These are phyloP conservation scores for Plasmodium vivax DNA, from an alignment of 169 alveolate genomes.

Conservation along the genomic window DNA sequence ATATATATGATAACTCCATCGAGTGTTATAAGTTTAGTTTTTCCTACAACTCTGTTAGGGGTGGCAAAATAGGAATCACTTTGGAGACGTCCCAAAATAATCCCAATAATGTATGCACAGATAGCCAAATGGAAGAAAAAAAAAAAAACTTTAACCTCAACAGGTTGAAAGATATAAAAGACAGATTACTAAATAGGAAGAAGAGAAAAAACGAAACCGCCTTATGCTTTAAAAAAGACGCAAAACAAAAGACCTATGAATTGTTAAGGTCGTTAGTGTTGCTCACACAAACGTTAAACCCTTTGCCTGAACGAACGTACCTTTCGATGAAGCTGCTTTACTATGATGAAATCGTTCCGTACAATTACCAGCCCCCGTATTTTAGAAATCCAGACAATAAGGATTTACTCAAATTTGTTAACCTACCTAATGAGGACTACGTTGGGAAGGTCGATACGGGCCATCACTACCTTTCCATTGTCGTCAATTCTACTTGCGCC, in stretches of 20 bases:
- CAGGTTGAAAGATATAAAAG: slow-evolving; percentile 26
- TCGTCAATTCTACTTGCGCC: slow-evolving; percentile 77
- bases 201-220: slow-evolving; percentile 67
- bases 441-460: slow-evolving; percentile 83
- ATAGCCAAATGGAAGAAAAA: slow-evolving; percentile 11
- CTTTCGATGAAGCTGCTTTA: slow-evolving; percentile 86
- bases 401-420: slow-evolving; percentile 76
- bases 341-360: slow-evolving; percentile 86
- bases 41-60: slow-evolving; percentile 61
- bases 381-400: slow-evolving; percentile 81
- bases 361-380: slow-evolving; percentile 87
- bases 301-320: slow-evolving; percentile 85
- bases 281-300: slow-evolving; percentile 88
- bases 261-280: slow-evolving; percentile 82
- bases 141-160: slow-evolving; percentile 36
- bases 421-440: slow-evolving; percentile 77
- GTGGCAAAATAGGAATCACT: slow-evolving; percentile 61
- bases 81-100: slow-evolving; percentile 39
- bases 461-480: slow-evolving; percentile 76
- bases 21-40: slow-evolving; percentile 81
- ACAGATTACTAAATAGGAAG: slow-evolving; percentile 75
- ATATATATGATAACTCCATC: slow-evolving; percentile 84
- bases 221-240: slow-evolving; percentile 77
- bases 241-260: slow-evolving; percentile 79
- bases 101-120: neutral